Evolutionary conservation across 768 basidiomycete species (phyloP), one percentile per base, ranked within the genome.

Genomic region (Pleurotus platypus): DNA sequence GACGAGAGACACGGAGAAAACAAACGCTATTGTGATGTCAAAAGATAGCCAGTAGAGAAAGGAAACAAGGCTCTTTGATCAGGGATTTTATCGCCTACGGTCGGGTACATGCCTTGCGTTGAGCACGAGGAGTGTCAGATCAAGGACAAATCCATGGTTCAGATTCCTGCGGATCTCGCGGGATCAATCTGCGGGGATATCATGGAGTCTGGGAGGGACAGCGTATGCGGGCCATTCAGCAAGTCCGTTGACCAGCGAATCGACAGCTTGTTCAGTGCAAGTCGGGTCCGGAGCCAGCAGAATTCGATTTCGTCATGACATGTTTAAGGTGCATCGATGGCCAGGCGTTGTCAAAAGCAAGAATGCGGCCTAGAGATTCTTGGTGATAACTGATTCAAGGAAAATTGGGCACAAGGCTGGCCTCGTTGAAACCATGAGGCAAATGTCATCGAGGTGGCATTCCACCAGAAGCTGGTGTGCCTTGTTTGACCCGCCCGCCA

Each of bases 381-480:
- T 22, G 38, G 18, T 16, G 54, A 43, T 55, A 55, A 22, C 61
- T 62, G 60, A 66, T 67, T 66, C 64, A 65, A 57, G 65, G 51
- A 63, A 60, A 55, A 45, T 49, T 62, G 58, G 59, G 58, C 54
- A 61, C 53, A 63, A 68, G 67, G 69, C 69, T 61, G 69, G 74
- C 76, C 76, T 76, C 72, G 67, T 70, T 66, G 70, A 60, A 64
- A 65, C 73, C 75, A 78, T 69, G 76, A 76, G 76, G 75, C 73
- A 39, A 22, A 46, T 50, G 27, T 47, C 27, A 24, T 59, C 51
- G 37, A 57, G 61, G 60, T 51, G 27, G 49, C 57, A 60, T 62
- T 60, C 55, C 58, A 58, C 53, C 26, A 43, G 20, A 56, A 42
- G 27, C 49, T 38, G 48, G 47, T 46, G 58, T 55, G 58, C 40